Evolutionary conservation across 2,329 filamentous ascomycete species (phyloP), one percentile per base, ranked within the genome.

Genomic region (Aspergillus brasiliensis): DNA sequence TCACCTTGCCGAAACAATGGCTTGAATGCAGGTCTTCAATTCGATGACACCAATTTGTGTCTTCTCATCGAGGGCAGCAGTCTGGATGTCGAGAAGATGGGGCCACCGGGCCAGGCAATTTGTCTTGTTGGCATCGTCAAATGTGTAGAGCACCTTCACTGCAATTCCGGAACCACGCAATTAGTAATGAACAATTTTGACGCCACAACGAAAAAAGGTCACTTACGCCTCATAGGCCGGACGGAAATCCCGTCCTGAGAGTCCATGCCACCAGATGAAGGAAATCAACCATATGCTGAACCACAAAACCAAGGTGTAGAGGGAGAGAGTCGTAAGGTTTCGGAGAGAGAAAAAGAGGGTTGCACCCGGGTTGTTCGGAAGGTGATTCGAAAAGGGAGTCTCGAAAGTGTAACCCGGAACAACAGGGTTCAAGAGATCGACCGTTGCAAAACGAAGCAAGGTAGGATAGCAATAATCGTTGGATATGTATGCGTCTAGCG

Each of bases 101-200:
- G 91, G 90, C 82, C 91, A 89, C 70, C 94, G 86, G 61, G 94
- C 93, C 52, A 99, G 84, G 77, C 92, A 97, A 73, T 94, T 93
- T 65, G 92, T 89, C 77, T 92, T 92, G 78, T 87, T 89, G 67
- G 94, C 89, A 72, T 89, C 88, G 75, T 98, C 93, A 78, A 98
- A 97, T 31, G 92, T 97, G 78, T 98, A 99, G 62, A 96, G 88
- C 52, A 98, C 90, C 83, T 98, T 98, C 77, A 98, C 93, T 96
- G 76, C 57, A 62, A 64, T 21, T 71, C 68, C 46, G 40, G 10
- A 52, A 34, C 17, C 37, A 51, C 61, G 51, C 23, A 51, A 27
- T 67, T 64, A 71, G 70, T 57, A 58, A 48, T 17, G 47, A 42
- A 19, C 11, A 27, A 51, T 15, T 51, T n/a, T 38, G 52, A 47